Evolutionary conservation across 73 alveolate species (phyloP), one percentile per base, ranked within the genome.

Genomic region (Effrenium voratum): DNA sequence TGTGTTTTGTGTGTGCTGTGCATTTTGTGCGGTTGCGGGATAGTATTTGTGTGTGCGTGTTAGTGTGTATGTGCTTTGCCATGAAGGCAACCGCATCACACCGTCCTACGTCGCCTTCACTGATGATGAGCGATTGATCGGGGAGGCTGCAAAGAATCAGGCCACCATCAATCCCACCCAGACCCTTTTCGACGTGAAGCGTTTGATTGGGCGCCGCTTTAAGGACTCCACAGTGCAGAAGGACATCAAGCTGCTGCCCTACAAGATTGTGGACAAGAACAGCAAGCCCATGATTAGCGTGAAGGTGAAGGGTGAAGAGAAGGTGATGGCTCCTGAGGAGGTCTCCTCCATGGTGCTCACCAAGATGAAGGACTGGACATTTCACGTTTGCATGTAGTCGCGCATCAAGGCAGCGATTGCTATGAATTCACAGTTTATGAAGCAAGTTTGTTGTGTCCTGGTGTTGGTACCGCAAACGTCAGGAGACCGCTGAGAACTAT

Each of bases 81-180:
- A n/a, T n/a, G n/a, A 99, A 41, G 99, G 99, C 22, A 99, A 99
- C 99, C 99, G 99, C 98, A 99, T 99, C 93, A 99, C 99, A 47
- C 99, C 99, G 4, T 99, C 99, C 36, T 99, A 99, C 90, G 99
- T 99, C 72, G 99, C 99, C 52, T 99, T 99, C 99, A 99, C 99
- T 30, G 99, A 99, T 2, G 99, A 99, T 5, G 99, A 99, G 98
- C 99, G 99, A 82, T 99, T 99, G 57, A 99, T 99, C 16, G 99
- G 99, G 36, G 99, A 99, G 93, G 99, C 99, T 43, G 99, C 99
- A 41, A 99, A 99, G 99, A 99, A 99, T 72, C 99, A 99, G 97
- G 99, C 99, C 46, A 99, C 99, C 44, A 76, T 90, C 72, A 72
- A 73, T 49, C 98, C 98, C 47, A 49, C 91, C 2, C 98, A 91